phyloP scores from a whole-genome alignment of 1,284 basidiomycete species.

The Naganishia albida region DNA sequence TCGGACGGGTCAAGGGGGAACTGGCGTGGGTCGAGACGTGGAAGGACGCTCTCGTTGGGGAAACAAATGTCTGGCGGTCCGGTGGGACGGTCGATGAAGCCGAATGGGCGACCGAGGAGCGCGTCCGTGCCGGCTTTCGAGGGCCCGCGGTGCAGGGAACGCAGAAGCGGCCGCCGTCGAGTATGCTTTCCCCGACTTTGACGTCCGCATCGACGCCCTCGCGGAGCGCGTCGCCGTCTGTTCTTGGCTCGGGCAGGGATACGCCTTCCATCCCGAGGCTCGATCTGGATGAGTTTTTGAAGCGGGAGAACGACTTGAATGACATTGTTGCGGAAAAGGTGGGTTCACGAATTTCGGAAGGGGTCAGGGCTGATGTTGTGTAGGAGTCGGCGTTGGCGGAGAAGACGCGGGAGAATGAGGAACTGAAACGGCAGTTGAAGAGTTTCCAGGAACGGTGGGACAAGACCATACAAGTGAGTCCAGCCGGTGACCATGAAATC shows the following conservation, averaged over 20 bases:
- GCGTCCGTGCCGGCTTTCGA: conserved; percentile 2
- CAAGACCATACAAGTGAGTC: conserved; percentile 67
- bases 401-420: conserved; percentile 64
- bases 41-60: conserved; percentile 85
- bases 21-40: conserved; percentile 82
- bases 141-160: neutral
- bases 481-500: neutral
- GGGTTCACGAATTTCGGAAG: conserved; percentile 30
- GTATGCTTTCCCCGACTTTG: conserved; percentile 17
- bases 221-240: conserved; percentile 15
- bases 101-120: conserved; percentile 68
- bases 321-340: conserved; percentile 86
- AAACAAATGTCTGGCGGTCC: conserved; percentile 84
- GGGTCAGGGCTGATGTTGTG: neutral
- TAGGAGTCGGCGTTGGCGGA: conserved; percentile 75
- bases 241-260: conserved; percentile 27
- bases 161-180: conserved; percentile 28
- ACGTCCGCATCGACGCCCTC: conserved; percentile 45
- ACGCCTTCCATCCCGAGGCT: conserved; percentile 47
- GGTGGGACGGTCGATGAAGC: conserved; percentile 83
- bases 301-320: conserved; percentile 93
- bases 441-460: conserved; percentile 92
- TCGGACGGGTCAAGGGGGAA: conserved; percentile 86
- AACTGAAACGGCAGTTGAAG: conserved; percentile 71
- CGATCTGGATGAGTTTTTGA: conserved; percentile 94